Evolutionary conservation across 768 basidiomycete genomes (phyloP).

Genomic region (Roridomyces roridus): DNA sequence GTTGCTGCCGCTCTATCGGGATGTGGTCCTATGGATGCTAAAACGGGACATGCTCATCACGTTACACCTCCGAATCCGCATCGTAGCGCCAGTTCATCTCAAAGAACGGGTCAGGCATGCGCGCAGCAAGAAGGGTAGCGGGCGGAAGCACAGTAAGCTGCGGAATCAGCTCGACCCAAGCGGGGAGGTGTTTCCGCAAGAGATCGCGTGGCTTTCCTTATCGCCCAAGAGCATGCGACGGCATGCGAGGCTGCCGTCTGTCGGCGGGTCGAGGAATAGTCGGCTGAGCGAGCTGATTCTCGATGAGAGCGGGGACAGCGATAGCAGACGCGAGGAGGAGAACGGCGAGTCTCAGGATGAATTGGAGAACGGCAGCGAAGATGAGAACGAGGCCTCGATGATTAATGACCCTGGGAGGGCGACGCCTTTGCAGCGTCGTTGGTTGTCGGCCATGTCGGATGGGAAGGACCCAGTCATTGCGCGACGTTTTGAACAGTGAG

Average conservation of each 20-base stretch:
- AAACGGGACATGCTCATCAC: conserved; percentile 86
- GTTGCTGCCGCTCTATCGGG: conserved; percentile 71
- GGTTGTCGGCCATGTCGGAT: conserved; percentile 91
- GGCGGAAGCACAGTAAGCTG: conserved; percentile 24
- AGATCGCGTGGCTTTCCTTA: conserved; percentile 55
- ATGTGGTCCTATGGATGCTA: conserved; percentile 91
- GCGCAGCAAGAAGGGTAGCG: conserved; percentile 35
- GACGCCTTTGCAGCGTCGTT: conserved; percentile 76
- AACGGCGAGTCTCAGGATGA: conserved; percentile 38
- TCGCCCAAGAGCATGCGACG: conserved; percentile 60
- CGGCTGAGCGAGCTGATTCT: conserved; percentile 44
- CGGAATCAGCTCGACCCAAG: conserved; percentile 26
- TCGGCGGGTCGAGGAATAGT: conserved; percentile 51
- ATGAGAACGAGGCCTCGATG: conserved; percentile 60
- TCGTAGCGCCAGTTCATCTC: conserved; percentile 78
- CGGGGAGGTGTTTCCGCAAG: conserved; percentile 26
- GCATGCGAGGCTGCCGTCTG: conserved; percentile 51
- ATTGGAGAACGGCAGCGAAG: conserved; percentile 51
- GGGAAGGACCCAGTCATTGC: conserved; percentile 75
- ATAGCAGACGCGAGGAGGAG: conserved; percentile 31
- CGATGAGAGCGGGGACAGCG: conserved; percentile 35
- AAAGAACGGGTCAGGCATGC: conserved; percentile 70
- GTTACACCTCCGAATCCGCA: conserved; percentile 83
- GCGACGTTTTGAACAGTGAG: conserved; percentile 81
- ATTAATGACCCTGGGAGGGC: conserved; percentile 86